Evolutionary conservation across 2,329 filamentous ascomycete genomes (phyloP), one percentile per base, ranked within the genome.

Genomic region (Penicillium sp.): DNA sequence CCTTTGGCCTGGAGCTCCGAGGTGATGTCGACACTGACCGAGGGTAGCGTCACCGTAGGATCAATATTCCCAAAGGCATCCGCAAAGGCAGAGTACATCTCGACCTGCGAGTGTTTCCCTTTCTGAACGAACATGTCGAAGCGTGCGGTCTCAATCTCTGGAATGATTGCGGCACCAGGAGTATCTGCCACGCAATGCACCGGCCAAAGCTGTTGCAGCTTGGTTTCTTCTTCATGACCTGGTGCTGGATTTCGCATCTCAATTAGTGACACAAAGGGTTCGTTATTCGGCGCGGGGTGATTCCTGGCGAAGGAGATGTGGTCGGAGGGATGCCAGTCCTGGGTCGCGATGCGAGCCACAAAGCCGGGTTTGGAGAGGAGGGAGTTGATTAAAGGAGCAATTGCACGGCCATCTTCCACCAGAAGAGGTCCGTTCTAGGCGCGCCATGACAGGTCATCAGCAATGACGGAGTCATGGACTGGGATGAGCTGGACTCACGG

Each of bases 71-170:
- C 65, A 53, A 95, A 90, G 0, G 85, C 84, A 57, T 89, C 85
- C 44, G 82, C 82, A 55, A 98, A 96, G 0, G 83, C 88, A 45
- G 84, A 90, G 66, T 95, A 96, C 84, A 95, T 95, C 65, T 98
- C 92, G 2, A 95, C 76, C 30, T 75, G 70, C 30, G 71, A 61
- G 57, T 87, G 74, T 57, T 72, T 75, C 8, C 92, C 92, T 69
- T 98, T 98, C 50, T 84, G 75, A 10, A 95, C 67, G 17, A 87
- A 69, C 23, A 65, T 52, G 50, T 90, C 74, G n/a, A 94, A 50
- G 11, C 70, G 72, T 6, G 57, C 53, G 10, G 58, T 42, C 33
- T 86, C 69, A 1, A 96, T 72, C 57, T 88, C 87, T 0, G 81
- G 75, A 5, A 92, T 72, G 14, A 96, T 70, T 33, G 79, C 74